Evolutionary conservation across 2,329 filamentous ascomycete genomes (phyloP), one percentile per base, ranked within the genome.

Genomic region (Ophiostoma ips): DNA sequence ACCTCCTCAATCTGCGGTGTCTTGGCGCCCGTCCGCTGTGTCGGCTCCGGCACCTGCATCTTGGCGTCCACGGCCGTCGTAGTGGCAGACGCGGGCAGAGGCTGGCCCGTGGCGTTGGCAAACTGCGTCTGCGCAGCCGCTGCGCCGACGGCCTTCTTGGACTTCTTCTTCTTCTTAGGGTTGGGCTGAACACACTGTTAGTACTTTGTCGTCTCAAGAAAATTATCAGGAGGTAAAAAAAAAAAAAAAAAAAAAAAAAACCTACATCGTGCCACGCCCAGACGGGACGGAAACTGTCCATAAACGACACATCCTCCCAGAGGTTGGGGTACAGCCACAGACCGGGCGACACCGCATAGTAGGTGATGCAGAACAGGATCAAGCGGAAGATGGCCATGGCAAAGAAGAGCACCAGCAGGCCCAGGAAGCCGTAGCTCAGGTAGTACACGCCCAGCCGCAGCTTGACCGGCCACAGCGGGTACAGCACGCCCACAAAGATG

Each of bases 261-360:
- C 77, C 66, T 63, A 94, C 87, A 78, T 95, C 89, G 66, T 98
- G 92, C 92, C 92, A 98, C 53, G 87, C 92, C 90, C 92, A 98
- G 6, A 95, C 69, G 18, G 92, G 92, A 62, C 83, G 83, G 76
- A 98, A 98, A 61, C 86, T 94, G 64, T 98, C 92, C 66, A 98
- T 84, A 70, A 98, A 96, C 8, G 90, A 94, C 28, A 98, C 92
- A 63, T 98, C 92, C 65, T 98, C 92, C 71, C 95, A 98, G 18
- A 98, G 71, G 63, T 98, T 98, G 46, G 92, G 92, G 69, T 90
- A 98, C 41, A 98, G 75, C 92, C 92, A 98, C n/a, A 98, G 73
- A 60, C 92, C 92, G 3, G 92, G 92, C 3, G 89, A 71, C 1
- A 79, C 73, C 15, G 76, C 73, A 62, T 96, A 94, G 67, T 94